Conservation (phyloP, 768 basidiomycete species). For the Leccinum subtestaceum region DNA sequence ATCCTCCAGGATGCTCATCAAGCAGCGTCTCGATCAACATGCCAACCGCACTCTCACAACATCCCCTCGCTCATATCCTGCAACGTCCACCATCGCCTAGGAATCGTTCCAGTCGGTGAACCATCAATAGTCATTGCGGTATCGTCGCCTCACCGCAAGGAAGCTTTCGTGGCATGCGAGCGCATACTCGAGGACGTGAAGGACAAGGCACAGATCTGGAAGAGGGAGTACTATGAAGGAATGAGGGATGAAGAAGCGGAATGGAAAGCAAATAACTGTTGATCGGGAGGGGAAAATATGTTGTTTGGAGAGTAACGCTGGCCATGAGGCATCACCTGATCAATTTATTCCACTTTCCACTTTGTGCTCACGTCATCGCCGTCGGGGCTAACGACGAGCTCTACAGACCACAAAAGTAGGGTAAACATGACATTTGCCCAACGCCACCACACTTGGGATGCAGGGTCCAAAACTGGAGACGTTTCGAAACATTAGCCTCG, state of each 20-base stretch:
- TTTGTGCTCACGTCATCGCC: conserved; percentile 64
- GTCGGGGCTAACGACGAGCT: conserved; percentile 75
- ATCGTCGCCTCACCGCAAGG: conserved; percentile 78
- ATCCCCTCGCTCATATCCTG: conserved; percentile 49
- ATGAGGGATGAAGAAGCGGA: conserved; percentile 57
- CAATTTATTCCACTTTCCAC: conserved; percentile 68
- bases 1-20: conserved; percentile 47
- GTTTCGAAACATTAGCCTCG: background rate
- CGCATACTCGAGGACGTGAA: conserved; percentile 86
- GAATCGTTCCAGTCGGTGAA: conserved; percentile 72
- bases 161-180: conserved; percentile 78
- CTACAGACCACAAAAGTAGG: conserved; percentile 77
- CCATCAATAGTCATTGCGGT: conserved; percentile 85
- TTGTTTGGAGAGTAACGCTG: conserved; percentile 5
- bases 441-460: conserved; percentile 92
- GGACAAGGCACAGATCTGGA: conserved; percentile 84
- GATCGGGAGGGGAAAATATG: conserved; percentile 5
- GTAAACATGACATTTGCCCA: conserved; percentile 92
- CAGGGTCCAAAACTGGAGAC: conserved; percentile 73
- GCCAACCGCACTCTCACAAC: conserved; percentile 29
- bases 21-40: conserved; percentile 42
- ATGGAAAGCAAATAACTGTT: conserved; percentile 63
- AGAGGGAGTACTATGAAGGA: conserved; percentile 82
- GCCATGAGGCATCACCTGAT: conserved; percentile 7
- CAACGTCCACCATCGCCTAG: conserved; percentile 73